Base-by-base conservation (phyloP, 495 filamentous ascomycete species). In the Xylaria longipes region DNA sequence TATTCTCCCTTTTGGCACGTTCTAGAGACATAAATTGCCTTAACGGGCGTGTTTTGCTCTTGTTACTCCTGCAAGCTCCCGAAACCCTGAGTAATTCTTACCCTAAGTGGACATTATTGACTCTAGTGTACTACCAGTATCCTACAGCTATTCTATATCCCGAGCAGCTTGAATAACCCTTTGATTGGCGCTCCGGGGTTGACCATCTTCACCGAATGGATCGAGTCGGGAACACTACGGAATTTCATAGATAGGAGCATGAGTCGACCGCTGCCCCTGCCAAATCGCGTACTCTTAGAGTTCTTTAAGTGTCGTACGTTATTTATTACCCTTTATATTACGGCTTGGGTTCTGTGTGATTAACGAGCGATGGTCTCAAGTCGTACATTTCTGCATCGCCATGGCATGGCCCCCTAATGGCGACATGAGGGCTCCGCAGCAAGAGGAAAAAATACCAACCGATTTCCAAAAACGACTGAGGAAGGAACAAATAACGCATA, bases 391-490 rank as follows among this genome's bases (percentile, higher is more conserved):
- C 33, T 60, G 57, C 33, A 37, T 60, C 33, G 57, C 31, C 5
- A 60, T 60, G 57, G 57, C 57, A 37, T 60, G 57, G 57, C 57
- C 57, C 5, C 33, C 57, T 14, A 60, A 22, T 9, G 57, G 57
- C 57, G 20, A 6, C 17, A n/a, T 3, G 7, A 7, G 17, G 2
- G 57, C 17, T 6, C 17, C 33, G 5, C 31, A 33, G 3, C 17
- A 5, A 4, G 17, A 60, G n/a, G 57, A 60, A 22, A 60, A 22
- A 9, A 37, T 60, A 11, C 57, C 57, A 60, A 5, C 29, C 2
- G 33, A 60, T 37, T 3, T 11, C 7, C 17, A 37, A n/a, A 20
- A 29, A 17, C 33, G 57, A 37, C 17, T 20, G n/a, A 33, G 12
- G 17, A 60, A 33, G 20, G 57, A 33, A 22, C 57, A 37, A 37